Base-by-base conservation (phyloP, 768 basidiomycete species). In the Ephemerocybe angulata region DNA sequence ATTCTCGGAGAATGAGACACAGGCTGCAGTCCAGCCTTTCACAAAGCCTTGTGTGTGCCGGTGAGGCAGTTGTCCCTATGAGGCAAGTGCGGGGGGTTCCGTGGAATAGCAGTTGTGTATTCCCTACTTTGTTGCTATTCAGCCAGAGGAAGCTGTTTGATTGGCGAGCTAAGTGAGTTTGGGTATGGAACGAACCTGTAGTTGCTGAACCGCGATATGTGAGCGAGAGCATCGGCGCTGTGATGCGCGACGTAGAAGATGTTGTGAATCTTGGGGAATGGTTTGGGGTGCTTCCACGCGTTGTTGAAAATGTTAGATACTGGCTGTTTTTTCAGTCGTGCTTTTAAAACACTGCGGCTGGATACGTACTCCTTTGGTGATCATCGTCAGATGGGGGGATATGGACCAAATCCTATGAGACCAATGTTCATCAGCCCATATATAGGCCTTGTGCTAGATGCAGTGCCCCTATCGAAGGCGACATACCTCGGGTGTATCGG, bases 221-320 rank as follows among this genome's bases (percentile, higher is more conserved):
- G 67, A 12, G 56, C 46, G 6, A 69, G 55, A 27, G 54, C 46
- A 19, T 63, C 61, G 11, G 58, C 43, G 25, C 55, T 57, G 0
- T 62, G 64, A 55, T 69, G 67, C 6, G 65, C 65, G 30, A 67
- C 64, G 33, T 66, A 67, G 53, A 67, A 69, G 28, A 69, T 65
- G 46, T 61, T 57, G 49, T 57, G 53, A 60, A 69, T 58, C 1
- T 44, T 60, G 2, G 67, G 67, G 3, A 42, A 19, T 5, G 56
- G 25, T 56, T 58, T 50, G 2, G 63, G 60, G 51, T 69, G 66
- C 13, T 62, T 61, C 67, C 67, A 69, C 13, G 63, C 65, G 10
- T 62, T 59, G 22, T 49, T 42, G 55, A 67, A 69, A 46, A 59
- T 60, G 25, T 59, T 50, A 2, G 65, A 48, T 30, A 69, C 67